A percentile compares a stretch with the other conserved stretches of the same genome.
Conservation (phyloP, 2,329 filamentous ascomycete genomes). For the Calonectria fujianensis region DNA sequence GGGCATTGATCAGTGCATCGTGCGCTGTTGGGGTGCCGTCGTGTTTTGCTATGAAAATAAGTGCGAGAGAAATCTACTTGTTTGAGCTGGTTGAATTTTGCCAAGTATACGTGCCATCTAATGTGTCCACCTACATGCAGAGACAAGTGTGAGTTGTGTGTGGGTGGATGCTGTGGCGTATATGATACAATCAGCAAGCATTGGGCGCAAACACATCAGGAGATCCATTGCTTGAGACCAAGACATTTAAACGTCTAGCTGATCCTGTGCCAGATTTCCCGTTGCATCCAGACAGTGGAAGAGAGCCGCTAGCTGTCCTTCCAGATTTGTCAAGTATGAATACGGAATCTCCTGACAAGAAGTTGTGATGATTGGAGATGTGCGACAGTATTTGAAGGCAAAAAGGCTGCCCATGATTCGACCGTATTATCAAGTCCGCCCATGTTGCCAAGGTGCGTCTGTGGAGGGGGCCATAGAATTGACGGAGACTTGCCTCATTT, state of each 20-base stretch:
- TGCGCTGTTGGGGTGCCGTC: too few species aligned
- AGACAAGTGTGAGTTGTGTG: too few species aligned
- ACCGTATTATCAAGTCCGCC: background rate
- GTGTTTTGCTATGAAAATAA: background rate
- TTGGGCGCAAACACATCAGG: background rate
- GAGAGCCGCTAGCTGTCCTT: background rate
- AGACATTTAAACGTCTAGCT: background rate
- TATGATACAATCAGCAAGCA: background rate
- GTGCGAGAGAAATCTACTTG: background rate
- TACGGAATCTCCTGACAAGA: background rate
- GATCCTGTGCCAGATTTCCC: background rate
- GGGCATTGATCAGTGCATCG: slow-evolving; percentile 3
- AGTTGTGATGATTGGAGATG: background rate
- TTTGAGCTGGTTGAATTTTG: background rate
- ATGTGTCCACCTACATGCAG: background rate
- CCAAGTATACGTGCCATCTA: background rate
- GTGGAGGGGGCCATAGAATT: background rate
- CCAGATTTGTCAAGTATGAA: background rate
- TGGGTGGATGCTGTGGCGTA: background rate
- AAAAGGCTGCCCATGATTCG: background rate
- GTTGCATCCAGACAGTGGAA: background rate
- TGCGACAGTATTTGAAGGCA: background rate
- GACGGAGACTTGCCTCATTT: background rate
- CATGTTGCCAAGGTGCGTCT: background rate
- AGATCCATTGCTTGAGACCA: background rate